Evolutionary conservation across 164 flowering plant species (phyloP), one percentile per base, ranked within the genome.

Genomic region (Chloranthus sessilifolius): DNA sequence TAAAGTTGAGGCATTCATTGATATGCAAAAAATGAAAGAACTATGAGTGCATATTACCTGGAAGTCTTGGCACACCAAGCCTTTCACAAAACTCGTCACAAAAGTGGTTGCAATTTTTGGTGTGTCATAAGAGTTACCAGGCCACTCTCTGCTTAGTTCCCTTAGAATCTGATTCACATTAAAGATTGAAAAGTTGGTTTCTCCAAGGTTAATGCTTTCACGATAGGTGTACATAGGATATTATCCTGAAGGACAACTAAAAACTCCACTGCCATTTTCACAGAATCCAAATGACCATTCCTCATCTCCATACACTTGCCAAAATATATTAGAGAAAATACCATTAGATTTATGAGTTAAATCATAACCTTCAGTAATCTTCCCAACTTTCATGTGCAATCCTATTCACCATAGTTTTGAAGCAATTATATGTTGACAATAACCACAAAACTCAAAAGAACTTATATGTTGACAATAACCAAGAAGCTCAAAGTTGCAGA

Each of bases 281-380:
- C 96, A 88, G 53, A 64, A 88, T 45, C 96, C 96, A 67, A 88
- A 88, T 8, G 96, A 88, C 94, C 94, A 88, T 58, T 88, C 95
- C 9, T 88, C 91, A 17, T 79, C 75, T 47, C 91, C 96, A 66
- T 73, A 81, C 33, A 88, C 81, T 95, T 88, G 73, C 41, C n/a
- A n/a, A n/a, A n/a, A n/a, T n/a, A n/a, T n/a, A n/a, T n/a, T n/a
- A n/a, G n/a, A n/a, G n/a, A n/a, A n/a, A n/a, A n/a, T n/a, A n/a
- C n/a, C n/a, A n/a, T n/a, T n/a, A n/a, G n/a, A n/a, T n/a, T n/a
- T n/a, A n/a, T n/a, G n/a, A n/a, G n/a, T n/a, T n/a, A n/a, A n/a
- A n/a, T n/a, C n/a, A n/a, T n/a, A n/a, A n/a, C n/a, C n/a, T n/a
- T n/a, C n/a, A n/a, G n/a, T n/a, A n/a, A n/a, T n/a, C n/a, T n/a